Evolutionary conservation across 768 basidiomycete species (phyloP).

Genomic region (Phlebiopsis gigantea): DNA sequence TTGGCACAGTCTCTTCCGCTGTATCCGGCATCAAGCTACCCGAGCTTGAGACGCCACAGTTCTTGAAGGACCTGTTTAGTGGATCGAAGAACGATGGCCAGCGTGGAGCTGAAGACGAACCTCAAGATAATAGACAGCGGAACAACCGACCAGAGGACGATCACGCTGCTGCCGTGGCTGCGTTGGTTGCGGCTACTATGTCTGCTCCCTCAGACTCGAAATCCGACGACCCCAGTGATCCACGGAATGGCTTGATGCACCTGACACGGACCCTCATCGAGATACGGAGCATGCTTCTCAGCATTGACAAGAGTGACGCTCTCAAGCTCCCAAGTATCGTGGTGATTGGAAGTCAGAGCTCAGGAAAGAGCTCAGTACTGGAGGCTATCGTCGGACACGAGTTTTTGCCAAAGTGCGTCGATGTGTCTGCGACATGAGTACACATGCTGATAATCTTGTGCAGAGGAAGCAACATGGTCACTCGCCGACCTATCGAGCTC

Average conservation of each 20-base stretch:
- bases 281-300: constrained; percentile 89
- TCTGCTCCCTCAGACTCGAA: constrained; percentile 68
- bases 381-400: constrained; percentile 98
- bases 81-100: constrained; percentile 17
- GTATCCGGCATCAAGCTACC: constrained; percentile 54
- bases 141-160: constrained; percentile 45
- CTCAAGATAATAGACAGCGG: constrained; percentile 32
- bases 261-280: constrained; percentile 94
- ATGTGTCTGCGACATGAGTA: background rate
- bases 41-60: constrained; percentile 54
- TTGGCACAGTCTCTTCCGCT: constrained; percentile 50
- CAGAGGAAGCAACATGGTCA: constrained; percentile 99
- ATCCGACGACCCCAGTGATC: constrained; percentile 23
- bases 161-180: constrained; percentile 63
- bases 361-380: constrained; percentile 95
- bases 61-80: constrained; percentile 61
- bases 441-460: background rate
- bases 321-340: constrained; percentile 96
- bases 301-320: constrained; percentile 92
- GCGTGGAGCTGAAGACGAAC: constrained; percentile 27
- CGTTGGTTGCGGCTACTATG: constrained; percentile 71
- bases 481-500: constrained; percentile 94
- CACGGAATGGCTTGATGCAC: constrained; percentile 85
- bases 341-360: constrained; percentile 97
- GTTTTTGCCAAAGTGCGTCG: constrained; percentile 89